Conservation (phyloP, 129 eudicot genomes). For the Pseudognaphalium luteoalbum region DNA sequence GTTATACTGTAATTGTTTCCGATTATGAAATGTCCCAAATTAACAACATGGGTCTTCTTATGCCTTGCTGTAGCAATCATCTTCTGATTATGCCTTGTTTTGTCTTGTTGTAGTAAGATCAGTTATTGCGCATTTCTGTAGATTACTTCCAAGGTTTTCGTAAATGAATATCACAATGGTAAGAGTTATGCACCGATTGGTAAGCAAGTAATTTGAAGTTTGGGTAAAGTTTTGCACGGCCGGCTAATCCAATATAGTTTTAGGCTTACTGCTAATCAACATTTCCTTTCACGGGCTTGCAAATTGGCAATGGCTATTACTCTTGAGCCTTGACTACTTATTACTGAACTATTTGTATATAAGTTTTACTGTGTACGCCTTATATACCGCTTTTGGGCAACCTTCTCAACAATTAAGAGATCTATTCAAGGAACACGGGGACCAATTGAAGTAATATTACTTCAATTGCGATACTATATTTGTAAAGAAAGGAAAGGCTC, state of each 20-base stretch:
- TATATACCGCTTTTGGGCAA: no score
- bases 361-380: no score
- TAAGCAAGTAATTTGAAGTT: not conserved
- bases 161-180: not conserved
- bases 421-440: no score
- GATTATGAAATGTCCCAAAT: not conserved
- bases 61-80: no score
- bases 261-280: not conserved
- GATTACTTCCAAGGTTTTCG: not conserved
- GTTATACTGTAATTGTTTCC: not conserved
- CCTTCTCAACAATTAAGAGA: no score
- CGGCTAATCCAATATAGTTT: not conserved
- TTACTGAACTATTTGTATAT: no score
- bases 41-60: not conserved
- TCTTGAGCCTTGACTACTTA: no score
- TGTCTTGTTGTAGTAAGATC: not conserved
- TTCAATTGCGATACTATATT: no score
- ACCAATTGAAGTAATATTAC: no score
- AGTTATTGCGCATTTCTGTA: not conserved
- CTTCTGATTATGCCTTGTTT: not conserved
- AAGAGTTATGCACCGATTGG: not conserved
- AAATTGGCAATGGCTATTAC: no score
- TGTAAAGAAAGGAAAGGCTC: no score
- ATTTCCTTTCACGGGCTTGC: not conserved
- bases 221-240: not conserved